These are phyloP conservation scores for Trichoderma sp. DNA, from an alignment of 2,329 filamentous ascomycete genomes.

Conservation along the genomic window DNA sequence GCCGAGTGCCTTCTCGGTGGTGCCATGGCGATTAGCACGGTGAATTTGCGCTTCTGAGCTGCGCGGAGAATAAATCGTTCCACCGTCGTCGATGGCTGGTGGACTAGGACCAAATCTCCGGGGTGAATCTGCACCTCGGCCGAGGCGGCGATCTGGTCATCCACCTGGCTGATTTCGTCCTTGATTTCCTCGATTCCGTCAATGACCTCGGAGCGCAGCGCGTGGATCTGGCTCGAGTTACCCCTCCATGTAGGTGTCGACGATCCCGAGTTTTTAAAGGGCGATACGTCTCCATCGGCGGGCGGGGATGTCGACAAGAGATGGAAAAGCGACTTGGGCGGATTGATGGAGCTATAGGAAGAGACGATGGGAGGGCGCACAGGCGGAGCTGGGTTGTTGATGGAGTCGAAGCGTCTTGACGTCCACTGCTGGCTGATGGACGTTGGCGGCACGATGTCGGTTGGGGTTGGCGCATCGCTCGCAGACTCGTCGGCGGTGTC, in stretches of 20 bases:
- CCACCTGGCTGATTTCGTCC: constrained; percentile 88
- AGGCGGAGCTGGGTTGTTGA: constrained; percentile 30
- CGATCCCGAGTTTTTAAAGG: constrained; percentile 46
- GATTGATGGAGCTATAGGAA: constrained; percentile 61
- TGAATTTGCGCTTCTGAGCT: constrained; percentile 86
- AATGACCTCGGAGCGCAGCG: constrained; percentile 85
- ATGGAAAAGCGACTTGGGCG: constrained; percentile 79
- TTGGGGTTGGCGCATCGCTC: constrained; percentile 44
- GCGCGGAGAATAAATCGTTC: constrained; percentile 87
- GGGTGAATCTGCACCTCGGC: constrained; percentile 91
- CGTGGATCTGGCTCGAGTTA: constrained; percentile 52
- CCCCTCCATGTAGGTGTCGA: constrained; percentile 46
- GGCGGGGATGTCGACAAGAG: constrained; percentile 71
- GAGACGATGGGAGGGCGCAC: constrained; percentile 59
- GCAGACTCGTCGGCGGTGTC: constrained; percentile 59
- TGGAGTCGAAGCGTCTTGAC: constrained; percentile 29
- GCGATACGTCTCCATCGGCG: constrained; percentile 43
- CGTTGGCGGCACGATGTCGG: constrained; percentile 37
- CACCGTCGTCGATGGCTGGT: constrained; percentile 80
- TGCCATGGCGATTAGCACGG: constrained; percentile 76
- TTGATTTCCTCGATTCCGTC: constrained; percentile 94
- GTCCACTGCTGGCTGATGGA: constrained; percentile 29
- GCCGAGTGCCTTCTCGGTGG: constrained; percentile 37
- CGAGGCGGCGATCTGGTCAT: constrained; percentile 86
- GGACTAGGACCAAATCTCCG: constrained; percentile 86